Percentiles rank a stretch among this genome's conserved stretches.
These are phyloP conservation scores for Vitis amurensis DNA, from an alignment of 164 flowering plant genomes.

Conservation along the genomic window DNA sequence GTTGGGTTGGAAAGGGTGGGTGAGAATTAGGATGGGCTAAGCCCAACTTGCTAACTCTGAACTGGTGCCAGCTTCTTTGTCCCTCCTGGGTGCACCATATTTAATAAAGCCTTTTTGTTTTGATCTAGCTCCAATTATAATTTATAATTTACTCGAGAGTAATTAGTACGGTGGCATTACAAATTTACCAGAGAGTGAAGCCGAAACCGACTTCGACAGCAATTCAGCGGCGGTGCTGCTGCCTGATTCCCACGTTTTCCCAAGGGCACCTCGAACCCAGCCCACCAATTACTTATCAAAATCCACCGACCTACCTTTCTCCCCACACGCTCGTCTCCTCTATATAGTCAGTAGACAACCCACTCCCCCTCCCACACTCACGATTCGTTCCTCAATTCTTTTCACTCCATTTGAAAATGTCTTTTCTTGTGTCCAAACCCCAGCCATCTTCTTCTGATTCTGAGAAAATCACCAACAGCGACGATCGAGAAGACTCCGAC, in stretches of 20 bases:
- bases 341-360: background rate
- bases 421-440: background rate
- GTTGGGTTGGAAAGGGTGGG: no score
- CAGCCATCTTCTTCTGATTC: background rate
- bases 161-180: background rate
- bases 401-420: background rate
- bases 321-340: background rate
- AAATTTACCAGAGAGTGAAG: background rate
- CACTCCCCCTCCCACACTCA: background rate
- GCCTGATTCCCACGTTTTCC: background rate
- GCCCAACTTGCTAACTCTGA: no score
- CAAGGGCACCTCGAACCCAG: background rate
- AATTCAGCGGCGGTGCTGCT: background rate
- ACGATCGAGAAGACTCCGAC: slow-evolving; percentile 4
- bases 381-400: no score
- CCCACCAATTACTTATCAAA: background rate
- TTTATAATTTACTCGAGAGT: background rate
- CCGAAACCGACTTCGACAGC: background rate
- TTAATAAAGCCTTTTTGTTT: no score
- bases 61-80: no score
- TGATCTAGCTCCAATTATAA: no score
- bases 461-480: background rate
- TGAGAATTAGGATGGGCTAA: no score
- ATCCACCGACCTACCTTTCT: background rate
- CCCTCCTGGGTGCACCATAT: no score